Base-by-base conservation (phyloP, 768 basidiomycete genomes). In the Kwoniella shandongensis region DNA sequence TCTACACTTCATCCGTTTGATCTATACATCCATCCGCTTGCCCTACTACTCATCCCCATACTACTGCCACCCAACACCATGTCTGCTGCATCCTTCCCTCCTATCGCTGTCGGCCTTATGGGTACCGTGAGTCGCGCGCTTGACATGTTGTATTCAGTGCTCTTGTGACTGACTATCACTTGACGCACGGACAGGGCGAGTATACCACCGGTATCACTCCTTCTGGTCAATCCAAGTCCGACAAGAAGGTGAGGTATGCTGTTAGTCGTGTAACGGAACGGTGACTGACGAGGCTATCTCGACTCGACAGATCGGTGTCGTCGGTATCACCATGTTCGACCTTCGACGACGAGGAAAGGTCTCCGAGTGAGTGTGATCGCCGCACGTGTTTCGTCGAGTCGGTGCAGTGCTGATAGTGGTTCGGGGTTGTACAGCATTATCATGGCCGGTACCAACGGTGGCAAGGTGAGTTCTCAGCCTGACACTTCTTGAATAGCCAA, bases 141-240 rank as follows among this genome's bases (percentile, higher is more conserved):
- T 42, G 51, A 11, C 25, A 20, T n/a, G n/a, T n/a, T n/a, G n/a
- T n/a, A n/a, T n/a, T n/a, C n/a, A n/a, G n/a, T n/a, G n/a, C n/a
- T n/a, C n/a, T 13, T 30, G 54, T 55, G 39, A 32, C 35, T 35
- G 36, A 20, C 55, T 13, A 32, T 32, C 6, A 6, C 7, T 32
- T 13, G n/a, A n/a, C 32, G 6, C 13, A 32, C 29, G 23, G 44
- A 3, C 51, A 83, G 85, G 88, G 89, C 40, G 89, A 93, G 80
- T 94, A 94, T 75, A 94, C 91, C 61, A 94, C 91, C 49, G 91
- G 92, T 74, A 94, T 89, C 88, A 91, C 89, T 10, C 85, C 85
- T 12, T 84, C 87, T 35, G 91, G 91, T n/a, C 89, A 88, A 40
- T 93, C 91, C 15, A 89, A 86, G 71, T 93, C 91, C 4, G 92